Base-by-base conservation (phyloP, 2,329 filamentous ascomycete genomes). In the Clonostachys byssicola region DNA sequence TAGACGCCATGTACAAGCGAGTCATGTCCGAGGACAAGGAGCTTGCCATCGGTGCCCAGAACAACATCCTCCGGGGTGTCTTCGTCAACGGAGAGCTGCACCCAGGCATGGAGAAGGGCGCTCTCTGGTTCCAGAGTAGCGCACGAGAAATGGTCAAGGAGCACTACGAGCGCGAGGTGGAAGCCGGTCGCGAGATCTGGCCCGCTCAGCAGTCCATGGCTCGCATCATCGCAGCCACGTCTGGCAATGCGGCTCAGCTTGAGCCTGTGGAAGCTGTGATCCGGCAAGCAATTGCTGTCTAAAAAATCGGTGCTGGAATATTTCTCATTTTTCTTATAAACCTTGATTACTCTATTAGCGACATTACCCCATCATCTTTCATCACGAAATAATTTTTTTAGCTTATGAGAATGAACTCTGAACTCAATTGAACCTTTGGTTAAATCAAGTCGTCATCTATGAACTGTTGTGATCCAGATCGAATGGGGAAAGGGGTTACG, bases 31-130 rank as follows among this genome's bases (percentile, higher is more conserved):
- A 79, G 51, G 75, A 80, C 60, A 77, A 78, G 52, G 61, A 67
- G 0, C 66, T 79, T 1, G 78, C 74, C 56, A 64, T 73, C 44
- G 64, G 61, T 1, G 70, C 75, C 2, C 75, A 78, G 52, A 61
- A 65, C 49, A 80, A 79, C 58, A 62, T 79, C 50, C 71, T 74
- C 48, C 63, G 67, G 1, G 75, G 74, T 2, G 66, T 77, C 17
- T 78, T 75, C 50, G 57, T 75, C 55, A 75, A 72, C 51, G 75
- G 76, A 47, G 70, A 77, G 53, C 59, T 77, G 48, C 75, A 79
- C 52, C 74, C 75, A 1, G 61, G 70, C n/a, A 68, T 70, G 54
- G 75, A 79, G 56, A 73, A 74, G 59, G 75, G 75, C 0, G 74
- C 75, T 0, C 61, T 79, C 2, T 76, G 72, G 58, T 75, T 65